phyloP scores from a whole-genome alignment of 2,329 filamentous ascomycete genomes.

The Coleophoma cylindrospora region DNA sequence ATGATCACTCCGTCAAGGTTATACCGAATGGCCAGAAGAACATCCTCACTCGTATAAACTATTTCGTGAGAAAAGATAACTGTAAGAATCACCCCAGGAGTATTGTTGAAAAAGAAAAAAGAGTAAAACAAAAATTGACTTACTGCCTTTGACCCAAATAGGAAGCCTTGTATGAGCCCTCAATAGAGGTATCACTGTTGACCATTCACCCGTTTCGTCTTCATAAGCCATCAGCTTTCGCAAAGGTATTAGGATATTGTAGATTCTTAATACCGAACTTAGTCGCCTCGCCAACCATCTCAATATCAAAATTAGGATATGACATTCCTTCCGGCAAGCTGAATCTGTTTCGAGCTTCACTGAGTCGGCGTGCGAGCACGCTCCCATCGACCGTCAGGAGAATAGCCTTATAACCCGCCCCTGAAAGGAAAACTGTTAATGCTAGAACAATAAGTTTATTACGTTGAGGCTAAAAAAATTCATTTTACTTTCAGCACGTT shows the following conservation, averaged over 20 bases:
- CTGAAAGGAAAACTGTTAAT: background rate
- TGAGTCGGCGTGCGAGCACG: background rate
- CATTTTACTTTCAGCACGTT: conserved; percentile 5
- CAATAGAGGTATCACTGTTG: conserved; percentile 44
- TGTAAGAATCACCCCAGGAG: background rate
- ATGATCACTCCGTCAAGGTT: conserved; percentile 46
- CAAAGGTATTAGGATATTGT: no score
- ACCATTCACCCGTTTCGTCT: conserved; percentile 32
- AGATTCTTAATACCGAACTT: no score
- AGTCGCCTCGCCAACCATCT: background rate
- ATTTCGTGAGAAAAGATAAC: background rate
- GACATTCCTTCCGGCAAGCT: background rate
- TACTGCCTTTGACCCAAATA: conserved; percentile 37
- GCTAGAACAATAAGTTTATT: no score
- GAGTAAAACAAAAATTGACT: no score
- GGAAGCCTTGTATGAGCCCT: conserved; percentile 38
- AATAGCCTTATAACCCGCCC: conserved; percentile 9
- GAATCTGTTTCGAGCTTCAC: background rate
- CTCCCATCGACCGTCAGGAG: conserved; percentile 12
- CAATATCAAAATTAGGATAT: background rate
- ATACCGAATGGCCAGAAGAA: conserved; percentile 32
- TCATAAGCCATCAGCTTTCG: background rate
- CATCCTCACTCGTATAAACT: conserved; percentile 45
- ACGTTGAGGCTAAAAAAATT: background rate
- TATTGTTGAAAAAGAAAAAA: no score